Conservation (phyloP, 2,329 filamentous ascomycete genomes). For the Botrytis byssoidea region DNA sequence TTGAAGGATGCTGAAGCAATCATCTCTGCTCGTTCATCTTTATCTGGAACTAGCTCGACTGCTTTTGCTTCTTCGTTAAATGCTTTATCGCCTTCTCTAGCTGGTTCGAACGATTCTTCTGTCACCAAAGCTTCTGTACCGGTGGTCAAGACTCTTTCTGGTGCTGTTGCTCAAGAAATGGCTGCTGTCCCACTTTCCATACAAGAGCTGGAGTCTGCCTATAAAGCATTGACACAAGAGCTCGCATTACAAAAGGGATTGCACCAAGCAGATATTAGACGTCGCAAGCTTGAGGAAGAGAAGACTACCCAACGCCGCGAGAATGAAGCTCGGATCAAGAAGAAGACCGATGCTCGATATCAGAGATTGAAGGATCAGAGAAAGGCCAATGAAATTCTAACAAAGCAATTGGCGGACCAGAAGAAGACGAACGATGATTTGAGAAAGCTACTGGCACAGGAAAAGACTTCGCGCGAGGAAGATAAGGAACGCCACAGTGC, state of each 20-base stretch:
- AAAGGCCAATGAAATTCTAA: neutral
- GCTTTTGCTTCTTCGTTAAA: neutral
- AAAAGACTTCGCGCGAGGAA: neutral
- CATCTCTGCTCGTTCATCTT: neutral
- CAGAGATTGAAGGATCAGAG: neutral
- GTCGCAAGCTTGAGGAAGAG: neutral
- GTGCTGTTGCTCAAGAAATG: neutral
- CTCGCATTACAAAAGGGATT: neutral
- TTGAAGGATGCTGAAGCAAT: neutral
- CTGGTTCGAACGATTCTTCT: rapidly evolving
- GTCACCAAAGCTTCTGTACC: neutral
- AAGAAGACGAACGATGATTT: neutral
- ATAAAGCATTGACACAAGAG: neutral
- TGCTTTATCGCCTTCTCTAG: neutral
- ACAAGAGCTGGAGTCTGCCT: neutral
- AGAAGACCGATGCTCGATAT: neutral
- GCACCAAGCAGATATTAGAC: neutral
- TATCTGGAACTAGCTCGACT: neutral
- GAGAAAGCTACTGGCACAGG: neutral
- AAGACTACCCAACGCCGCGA: neutral
- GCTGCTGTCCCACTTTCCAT: neutral
- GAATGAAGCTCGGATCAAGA: neutral
- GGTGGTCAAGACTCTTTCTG: neutral
- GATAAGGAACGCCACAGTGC: neutral
- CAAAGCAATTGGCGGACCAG: neutral